Conservation (phyloP, 148 eudicot genomes). For the Hydrangea macrophylla region DNA sequence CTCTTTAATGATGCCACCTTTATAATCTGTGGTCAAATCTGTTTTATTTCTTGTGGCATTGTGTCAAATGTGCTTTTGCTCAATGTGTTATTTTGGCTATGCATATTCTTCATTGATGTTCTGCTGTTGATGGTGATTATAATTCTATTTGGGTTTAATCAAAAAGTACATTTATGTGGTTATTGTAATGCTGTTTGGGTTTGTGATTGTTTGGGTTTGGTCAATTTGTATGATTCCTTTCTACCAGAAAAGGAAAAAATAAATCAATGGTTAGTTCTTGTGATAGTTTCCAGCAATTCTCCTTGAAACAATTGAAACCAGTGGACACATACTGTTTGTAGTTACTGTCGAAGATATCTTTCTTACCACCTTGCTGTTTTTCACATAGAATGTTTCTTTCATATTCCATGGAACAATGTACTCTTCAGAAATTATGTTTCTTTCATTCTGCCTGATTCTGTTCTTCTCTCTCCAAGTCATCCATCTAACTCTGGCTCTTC, state of each 20-base stretch:
- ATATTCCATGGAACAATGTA: background rate
- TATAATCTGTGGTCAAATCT: constrained; percentile 1
- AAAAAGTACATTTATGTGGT: background rate
- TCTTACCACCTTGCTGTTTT: background rate
- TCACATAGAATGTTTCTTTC: background rate
- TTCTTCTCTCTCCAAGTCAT: background rate
- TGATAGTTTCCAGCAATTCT: background rate
- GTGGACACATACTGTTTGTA: background rate
- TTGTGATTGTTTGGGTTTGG: too few relatives aligned
- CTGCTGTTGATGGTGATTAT: background rate
- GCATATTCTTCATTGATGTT: background rate
- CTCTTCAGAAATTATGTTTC: background rate
- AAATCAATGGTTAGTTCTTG: background rate
- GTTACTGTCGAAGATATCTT: background rate
- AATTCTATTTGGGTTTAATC: background rate
- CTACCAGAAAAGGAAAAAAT: background rate
- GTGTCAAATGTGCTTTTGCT: background rate
- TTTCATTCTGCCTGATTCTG: background rate
- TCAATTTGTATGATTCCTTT: too few relatives aligned
- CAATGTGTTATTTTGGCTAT: background rate
- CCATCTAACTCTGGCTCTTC: constrained; percentile 2
- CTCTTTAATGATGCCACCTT: constrained; percentile 11
- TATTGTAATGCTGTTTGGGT: too few relatives aligned
- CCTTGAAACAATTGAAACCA: background rate
- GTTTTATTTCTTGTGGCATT: background rate